Conservation (phyloP, 495 filamentous ascomycete species). For the Cudoniella acicularis region DNA sequence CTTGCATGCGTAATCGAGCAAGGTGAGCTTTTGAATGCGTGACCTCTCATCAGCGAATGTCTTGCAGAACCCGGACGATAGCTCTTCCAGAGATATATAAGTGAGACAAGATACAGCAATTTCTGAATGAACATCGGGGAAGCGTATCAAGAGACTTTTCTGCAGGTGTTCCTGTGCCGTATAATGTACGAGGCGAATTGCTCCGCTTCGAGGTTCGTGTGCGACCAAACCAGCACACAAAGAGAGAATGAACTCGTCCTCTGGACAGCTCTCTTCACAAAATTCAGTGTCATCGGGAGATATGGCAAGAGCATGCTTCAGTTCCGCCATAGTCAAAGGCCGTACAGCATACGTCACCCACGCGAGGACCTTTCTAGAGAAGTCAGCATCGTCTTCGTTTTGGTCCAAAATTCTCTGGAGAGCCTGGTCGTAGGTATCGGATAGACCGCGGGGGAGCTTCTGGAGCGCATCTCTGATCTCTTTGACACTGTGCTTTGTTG, state of each 20-base stretch:
- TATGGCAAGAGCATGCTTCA: conserved; percentile 36
- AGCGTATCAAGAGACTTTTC: not conserved
- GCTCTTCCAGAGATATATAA: conserved; percentile 12
- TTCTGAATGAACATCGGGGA: conserved; percentile 3
- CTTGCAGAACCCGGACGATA: conserved; percentile 5
- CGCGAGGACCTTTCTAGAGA: conserved; percentile 25
- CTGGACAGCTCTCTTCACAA: conserved; percentile 28
- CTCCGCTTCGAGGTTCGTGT: conserved; percentile 30
- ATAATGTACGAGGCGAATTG: conserved; percentile 26
- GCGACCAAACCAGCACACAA: conserved; percentile 35
- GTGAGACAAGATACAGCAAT: conserved; percentile 10
- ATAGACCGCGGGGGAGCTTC: conserved; percentile 24
- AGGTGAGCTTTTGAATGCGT: not conserved
- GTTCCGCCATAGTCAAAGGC: conserved; percentile 27
- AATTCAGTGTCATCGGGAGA: conserved; percentile 21
- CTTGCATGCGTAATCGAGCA: not conserved
- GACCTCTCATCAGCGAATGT: not conserved
- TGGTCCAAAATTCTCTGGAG: conserved; percentile 38
- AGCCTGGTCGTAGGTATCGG: conserved; percentile 35
- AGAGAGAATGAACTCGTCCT: conserved; percentile 28
- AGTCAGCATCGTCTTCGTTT: conserved; percentile 21
- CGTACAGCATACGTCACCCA: conserved; percentile 30
- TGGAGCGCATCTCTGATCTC: conserved; percentile 10
- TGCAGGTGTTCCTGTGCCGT: conserved; percentile 18
- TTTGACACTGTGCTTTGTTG: conserved; percentile 23